Base-by-base conservation (phyloP, 306 rosid genomes). In the Cucurbita argyrosperma region DNA sequence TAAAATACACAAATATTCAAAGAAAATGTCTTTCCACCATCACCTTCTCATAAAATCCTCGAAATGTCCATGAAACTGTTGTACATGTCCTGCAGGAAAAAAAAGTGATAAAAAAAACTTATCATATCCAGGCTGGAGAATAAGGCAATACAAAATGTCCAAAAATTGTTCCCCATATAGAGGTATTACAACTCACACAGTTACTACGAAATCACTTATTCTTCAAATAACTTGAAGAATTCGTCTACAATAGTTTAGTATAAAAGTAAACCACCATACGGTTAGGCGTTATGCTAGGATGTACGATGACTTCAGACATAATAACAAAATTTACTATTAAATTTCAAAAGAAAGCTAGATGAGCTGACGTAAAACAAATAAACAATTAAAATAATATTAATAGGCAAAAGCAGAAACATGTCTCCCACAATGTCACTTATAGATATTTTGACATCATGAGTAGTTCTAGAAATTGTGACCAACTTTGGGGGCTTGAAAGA, bases 31-130 rank as follows among this genome's bases (percentile, higher is more conserved):
- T 69, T 50, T 49, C 45, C 13, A 8, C 8, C 55, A 86, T 76
- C 68, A 94, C 99, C 97, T 91, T 95, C 84, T 95, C 99, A 78
- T 95, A 95, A 77, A 95, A 95, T 49, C 99, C 97, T 73, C 99
- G 85, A 75, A 95, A 95, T 42, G 99, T 91, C 96, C 96, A 95
- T 59, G 99, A 95, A 78, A 95, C 95, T 10, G 99, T 91, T 38
- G 99, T 95, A 83, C 99, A 95, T 81, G 99, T 95, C 90, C 99
- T 95, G 87, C 81, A 84, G 11, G 69, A 75, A 77, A 51, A 68
- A 70, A 69, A 64, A 71, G 63, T 60, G 56, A 37, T 2, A 30
- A 37, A 10, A 39, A 39, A 56, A 7, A 3, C 7, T 30, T 16
- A 37, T 11, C 56, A 23, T 72, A 37, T 18, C 10, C 11, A 38